These are phyloP conservation scores for Ophiognomonia clavigignenti-juglandacearum DNA, from an alignment of 2,329 filamentous ascomycete species.

Conservation along the genomic window DNA sequence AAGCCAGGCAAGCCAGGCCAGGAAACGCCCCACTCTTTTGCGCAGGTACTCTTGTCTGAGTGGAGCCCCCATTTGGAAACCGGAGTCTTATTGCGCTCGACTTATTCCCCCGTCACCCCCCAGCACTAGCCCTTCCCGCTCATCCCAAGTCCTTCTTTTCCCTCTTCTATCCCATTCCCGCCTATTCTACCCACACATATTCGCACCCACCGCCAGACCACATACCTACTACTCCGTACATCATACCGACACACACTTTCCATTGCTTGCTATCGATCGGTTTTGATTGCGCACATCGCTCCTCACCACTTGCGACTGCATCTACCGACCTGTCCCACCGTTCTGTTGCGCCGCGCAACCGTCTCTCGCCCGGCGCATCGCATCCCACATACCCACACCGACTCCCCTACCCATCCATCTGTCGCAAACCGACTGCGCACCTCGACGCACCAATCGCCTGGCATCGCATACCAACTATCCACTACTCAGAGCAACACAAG, in stretches of 20 bases:
- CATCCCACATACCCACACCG: neutral
- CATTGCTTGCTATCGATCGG: slow-evolving; percentile 9
- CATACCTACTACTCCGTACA: no score
- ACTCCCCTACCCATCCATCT: neutral
- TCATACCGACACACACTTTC: neutral
- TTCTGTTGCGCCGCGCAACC: slow-evolving; percentile 9
- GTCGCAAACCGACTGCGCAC: slow-evolving; percentile 12
- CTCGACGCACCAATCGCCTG: neutral
- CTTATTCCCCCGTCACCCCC: slow-evolving; percentile 12
- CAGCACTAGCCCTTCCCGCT: slow-evolving; percentile 15
- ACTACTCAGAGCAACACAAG: neutral
- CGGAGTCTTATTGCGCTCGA: slow-evolving; percentile 11
- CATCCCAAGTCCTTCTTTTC: slow-evolving; percentile 11
- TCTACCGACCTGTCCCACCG: neutral
- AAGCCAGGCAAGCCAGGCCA: neutral
- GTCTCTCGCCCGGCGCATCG: slow-evolving; percentile 14
- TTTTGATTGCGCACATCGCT: slow-evolving; percentile 7
- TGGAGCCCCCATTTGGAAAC: neutral
- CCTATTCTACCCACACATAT: neutral
- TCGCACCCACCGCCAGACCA: slow-evolving; percentile 4
- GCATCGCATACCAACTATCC: neutral
- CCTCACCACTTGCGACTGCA: slow-evolving; percentile 9
- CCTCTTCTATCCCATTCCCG: slow-evolving; percentile 5
- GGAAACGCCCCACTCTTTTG: slow-evolving; percentile 1
- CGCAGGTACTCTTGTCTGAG: slow-evolving; percentile 7